phyloP scores from a whole-genome alignment of 2,329 filamentous ascomycete genomes.

The Botrytis tulipae region DNA sequence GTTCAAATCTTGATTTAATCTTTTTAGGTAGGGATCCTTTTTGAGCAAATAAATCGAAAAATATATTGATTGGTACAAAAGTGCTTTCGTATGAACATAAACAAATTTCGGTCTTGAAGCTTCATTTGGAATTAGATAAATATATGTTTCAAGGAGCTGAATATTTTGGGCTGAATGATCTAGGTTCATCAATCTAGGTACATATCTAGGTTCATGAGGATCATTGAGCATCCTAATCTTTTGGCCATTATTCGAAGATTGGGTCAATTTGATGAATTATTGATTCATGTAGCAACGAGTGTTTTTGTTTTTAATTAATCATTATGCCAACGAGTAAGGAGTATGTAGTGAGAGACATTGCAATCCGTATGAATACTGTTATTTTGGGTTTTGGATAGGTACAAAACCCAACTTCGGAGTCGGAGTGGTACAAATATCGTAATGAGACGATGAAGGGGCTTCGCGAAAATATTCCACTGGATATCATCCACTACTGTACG shows the following conservation, averaged over 20 bases:
- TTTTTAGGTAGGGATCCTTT: neutral
- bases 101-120: constrained; percentile 18
- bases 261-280: neutral
- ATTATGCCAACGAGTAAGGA: constrained; percentile 2
- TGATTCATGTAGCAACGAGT: neutral
- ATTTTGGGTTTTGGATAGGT: neutral
- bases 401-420: neutral
- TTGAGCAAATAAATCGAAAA: neutral
- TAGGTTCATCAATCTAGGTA: neutral
- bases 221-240: constrained; percentile 16
- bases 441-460: constrained; percentile 15
- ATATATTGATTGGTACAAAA: neutral
- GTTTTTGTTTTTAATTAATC: neutral
- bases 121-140: constrained; percentile 10
- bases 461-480: neutral
- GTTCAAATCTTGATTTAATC: constrained; percentile 8
- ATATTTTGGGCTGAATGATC: constrained; percentile 7
- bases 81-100: constrained; percentile 8
- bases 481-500: constrained; percentile 4
- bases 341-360: neutral
- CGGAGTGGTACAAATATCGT: neutral
- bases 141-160: constrained; percentile 14
- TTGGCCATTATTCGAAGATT: neutral
- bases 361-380: neutral
- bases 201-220: constrained; percentile 7